Percentiles rank a stretch among this genome's conserved stretches.
These are phyloP conservation scores for Toxicodendron radicans DNA, from an alignment of 345 rosid genomes.

Conservation along the genomic window DNA sequence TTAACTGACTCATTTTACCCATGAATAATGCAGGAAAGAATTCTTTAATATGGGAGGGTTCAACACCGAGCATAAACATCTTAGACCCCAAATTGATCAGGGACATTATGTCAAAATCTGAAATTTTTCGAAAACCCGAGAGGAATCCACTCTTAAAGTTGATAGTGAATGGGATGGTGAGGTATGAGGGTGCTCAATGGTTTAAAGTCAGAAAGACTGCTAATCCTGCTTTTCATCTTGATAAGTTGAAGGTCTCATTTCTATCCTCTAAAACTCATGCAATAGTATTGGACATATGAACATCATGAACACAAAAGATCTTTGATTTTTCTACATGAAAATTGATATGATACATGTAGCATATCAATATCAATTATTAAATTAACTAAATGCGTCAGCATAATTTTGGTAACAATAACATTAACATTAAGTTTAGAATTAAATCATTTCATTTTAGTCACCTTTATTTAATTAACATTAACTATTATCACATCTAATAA, in stretches of 20 bases:
- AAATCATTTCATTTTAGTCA: no score
- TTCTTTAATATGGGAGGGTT: slow-evolving; percentile 13
- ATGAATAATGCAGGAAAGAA: slow-evolving; percentile 12
- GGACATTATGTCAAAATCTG: not conserved
- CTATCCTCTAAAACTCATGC: not conserved
- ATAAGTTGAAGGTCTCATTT: slow-evolving; percentile 1
- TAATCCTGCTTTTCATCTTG: slow-evolving; percentile 7
- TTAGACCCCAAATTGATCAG: slow-evolving; percentile 13
- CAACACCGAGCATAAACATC: slow-evolving; percentile 15
- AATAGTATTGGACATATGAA: no score
- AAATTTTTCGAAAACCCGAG: not conserved
- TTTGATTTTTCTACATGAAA: no score
- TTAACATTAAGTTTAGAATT: no score
- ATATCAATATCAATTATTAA: no score
- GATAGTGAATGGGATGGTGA: not conserved
- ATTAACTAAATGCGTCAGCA: no score
- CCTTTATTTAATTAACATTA: no score
- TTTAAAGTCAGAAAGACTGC: slow-evolving; percentile 14
- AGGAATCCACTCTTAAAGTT: not conserved
- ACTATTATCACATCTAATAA: no score
- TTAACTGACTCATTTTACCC: no score
- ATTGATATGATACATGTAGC: no score
- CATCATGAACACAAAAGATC: no score
- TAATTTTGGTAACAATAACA: no score
- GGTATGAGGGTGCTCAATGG: slow-evolving; percentile 11